Conservation (phyloP, 129 eudicot genomes). For the Oenanthe sinensis region DNA sequence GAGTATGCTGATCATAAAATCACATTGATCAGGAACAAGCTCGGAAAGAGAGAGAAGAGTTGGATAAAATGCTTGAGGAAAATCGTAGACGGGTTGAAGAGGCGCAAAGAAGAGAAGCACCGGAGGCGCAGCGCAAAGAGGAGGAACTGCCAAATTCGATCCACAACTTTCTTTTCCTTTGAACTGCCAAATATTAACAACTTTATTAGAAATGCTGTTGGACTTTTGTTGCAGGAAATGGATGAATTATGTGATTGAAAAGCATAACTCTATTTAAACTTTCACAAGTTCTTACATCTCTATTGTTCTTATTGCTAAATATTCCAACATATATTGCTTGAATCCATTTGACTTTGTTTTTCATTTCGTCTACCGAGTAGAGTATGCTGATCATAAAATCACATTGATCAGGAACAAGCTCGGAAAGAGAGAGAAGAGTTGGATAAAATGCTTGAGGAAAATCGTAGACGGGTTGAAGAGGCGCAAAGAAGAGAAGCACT, state of each 20-base stretch:
- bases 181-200: background rate
- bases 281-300: background rate
- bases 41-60: conserved; percentile 86
- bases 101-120: conserved; percentile 81
- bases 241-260: background rate
- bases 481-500: conserved; percentile 85
- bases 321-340: background rate
- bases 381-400: background rate
- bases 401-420: conserved; percentile 62
- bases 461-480: conserved; percentile 78
- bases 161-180: background rate
- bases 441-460: conserved; percentile 92
- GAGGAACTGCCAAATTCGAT: too few relatives aligned
- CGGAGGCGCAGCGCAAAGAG: conserved; percentile 79
- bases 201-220: background rate
- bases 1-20: background rate
- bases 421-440: conserved; percentile 91
- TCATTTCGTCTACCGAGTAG: background rate
- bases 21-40: conserved; percentile 63
- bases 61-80: conserved; percentile 92
- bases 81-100: conserved; percentile 81
- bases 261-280: background rate
- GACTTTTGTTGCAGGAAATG: background rate
- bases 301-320: too few relatives aligned
- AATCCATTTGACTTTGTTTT: background rate